These are phyloP conservation scores for Skeletonema potamos DNA, from an alignment of 108 stramenopile genomes.

Conservation along the genomic window DNA sequence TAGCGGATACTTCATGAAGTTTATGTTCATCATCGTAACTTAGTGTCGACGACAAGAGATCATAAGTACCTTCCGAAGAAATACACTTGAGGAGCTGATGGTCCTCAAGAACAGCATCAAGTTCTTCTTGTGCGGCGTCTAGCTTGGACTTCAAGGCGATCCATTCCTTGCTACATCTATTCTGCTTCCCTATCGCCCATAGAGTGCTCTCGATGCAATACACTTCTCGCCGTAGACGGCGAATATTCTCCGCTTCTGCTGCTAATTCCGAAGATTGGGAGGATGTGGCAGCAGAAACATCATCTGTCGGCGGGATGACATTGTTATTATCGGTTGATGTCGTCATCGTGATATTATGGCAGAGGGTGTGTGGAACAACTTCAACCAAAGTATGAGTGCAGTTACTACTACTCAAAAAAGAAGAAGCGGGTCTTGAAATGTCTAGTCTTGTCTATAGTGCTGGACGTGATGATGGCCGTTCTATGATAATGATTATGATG, in stretches of 20 bases:
- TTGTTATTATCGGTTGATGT: not conserved
- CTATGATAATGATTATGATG: too few species aligned
- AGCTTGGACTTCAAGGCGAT: slow-evolving; percentile 9
- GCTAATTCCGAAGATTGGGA: not conserved
- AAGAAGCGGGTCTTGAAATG: too few species aligned
- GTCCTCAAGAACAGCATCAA: slow-evolving; percentile 21
- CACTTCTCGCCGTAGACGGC: slow-evolving; percentile 10
- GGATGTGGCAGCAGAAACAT: not conserved
- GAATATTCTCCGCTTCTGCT: slow-evolving; percentile 9
- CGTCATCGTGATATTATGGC: not conserved
- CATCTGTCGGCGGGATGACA: not conserved
- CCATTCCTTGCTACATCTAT: slow-evolving; percentile 19
- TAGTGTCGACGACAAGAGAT: not conserved
- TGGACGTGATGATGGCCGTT: too few species aligned
- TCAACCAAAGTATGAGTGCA: too few species aligned
- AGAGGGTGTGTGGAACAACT: too few species aligned
- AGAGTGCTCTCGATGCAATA: not conserved
- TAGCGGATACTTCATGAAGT: not conserved
- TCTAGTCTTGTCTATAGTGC: too few species aligned
- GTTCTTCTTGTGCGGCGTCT: slow-evolving; percentile 21
- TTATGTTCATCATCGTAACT: not conserved
- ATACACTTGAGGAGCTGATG: not conserved
- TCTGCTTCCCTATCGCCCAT: not conserved
- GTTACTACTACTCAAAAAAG: too few species aligned
- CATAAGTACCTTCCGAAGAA: not conserved